Evolutionary conservation across 352 stramenopile genomes (phyloP).

Genomic region (Globisporangium camurandrum): DNA sequence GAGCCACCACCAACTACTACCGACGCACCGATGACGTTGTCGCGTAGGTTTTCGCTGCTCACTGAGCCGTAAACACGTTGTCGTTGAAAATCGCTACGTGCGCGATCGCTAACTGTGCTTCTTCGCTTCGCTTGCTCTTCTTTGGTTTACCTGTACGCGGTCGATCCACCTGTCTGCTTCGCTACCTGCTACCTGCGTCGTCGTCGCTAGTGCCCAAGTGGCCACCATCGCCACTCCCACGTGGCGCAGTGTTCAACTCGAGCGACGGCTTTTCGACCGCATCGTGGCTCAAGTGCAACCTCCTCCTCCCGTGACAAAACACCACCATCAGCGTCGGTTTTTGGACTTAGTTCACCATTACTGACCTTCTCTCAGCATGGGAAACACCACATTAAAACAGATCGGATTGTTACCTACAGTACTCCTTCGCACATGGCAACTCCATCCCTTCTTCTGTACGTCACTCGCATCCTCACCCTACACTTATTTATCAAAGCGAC

Average conservation of each 20-base stretch:
- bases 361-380: too few species aligned
- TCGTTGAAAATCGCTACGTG: background rate
- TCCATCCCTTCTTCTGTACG: too few species aligned
- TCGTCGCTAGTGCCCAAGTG: conserved; percentile 1
- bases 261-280: conserved; percentile 11
- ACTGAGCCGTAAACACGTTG: background rate
- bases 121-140: too few species aligned
- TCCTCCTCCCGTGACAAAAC: background rate
- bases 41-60: background rate
- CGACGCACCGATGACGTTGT: background rate
- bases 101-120: background rate
- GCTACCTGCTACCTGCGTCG: background rate
- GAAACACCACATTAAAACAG: too few species aligned
- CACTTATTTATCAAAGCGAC: too few species aligned
- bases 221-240: conserved; percentile 1
- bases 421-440: too few species aligned
- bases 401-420: too few species aligned
- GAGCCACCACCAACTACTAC: background rate
- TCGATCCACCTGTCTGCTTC: background rate
- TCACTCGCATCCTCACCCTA: too few species aligned
- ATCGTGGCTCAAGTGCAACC: conserved; percentile 6
- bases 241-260: conserved; percentile 15
- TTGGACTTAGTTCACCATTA: too few species aligned
- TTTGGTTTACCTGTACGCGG: too few species aligned
- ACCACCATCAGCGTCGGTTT: too few species aligned